A percentile compares a stretch with the other conserved stretches of the same genome.
phyloP scores from a whole-genome alignment of 192 early-diverging fungal species.

The Rhizophlyctis rosea region DNA sequence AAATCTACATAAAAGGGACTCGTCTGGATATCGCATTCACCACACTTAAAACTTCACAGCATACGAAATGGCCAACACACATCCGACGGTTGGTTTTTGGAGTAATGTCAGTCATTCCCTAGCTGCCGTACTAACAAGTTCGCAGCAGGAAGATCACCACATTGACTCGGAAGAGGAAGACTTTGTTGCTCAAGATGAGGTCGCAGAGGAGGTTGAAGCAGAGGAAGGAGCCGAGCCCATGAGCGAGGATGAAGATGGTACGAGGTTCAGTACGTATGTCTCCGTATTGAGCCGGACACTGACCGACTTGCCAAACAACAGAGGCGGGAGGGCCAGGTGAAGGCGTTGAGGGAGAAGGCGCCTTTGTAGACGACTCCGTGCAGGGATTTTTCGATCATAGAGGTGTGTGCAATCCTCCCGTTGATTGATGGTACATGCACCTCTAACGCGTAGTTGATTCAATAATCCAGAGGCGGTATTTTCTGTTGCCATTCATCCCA shows the following conservation, averaged over 20 bases:
- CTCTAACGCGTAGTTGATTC: neutral
- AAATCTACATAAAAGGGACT: too few species aligned
- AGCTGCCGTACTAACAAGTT: too few species aligned
- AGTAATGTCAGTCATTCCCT: too few species aligned
- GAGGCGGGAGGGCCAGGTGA: too few species aligned
- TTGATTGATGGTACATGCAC: neutral
- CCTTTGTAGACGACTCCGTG: slow-evolving; percentile 76
- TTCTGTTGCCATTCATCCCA: slow-evolving; percentile 76
- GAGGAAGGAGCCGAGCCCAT: slow-evolving; percentile 47
- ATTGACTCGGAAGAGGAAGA: slow-evolving; percentile 49
- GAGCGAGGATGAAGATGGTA: slow-evolving; percentile 47
- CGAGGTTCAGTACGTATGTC: slow-evolving; percentile 21
- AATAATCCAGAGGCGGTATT: slow-evolving; percentile 75
- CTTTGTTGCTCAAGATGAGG: slow-evolving; percentile 48
- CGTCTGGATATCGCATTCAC: too few species aligned
- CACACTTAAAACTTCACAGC: too few species aligned
- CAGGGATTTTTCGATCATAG: slow-evolving; percentile 89
- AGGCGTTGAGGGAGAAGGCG: slow-evolving; percentile 13
- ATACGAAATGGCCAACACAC: too few species aligned
- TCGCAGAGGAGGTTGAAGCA: slow-evolving; percentile 48
- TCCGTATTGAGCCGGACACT: slow-evolving; percentile 2
- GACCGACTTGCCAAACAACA: slow-evolving; percentile 1
- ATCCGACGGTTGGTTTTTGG: too few species aligned
- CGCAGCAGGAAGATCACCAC: too few species aligned
- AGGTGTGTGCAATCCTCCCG: slow-evolving; percentile 39